Evolutionary conservation across 1,284 basidiomycete genomes (phyloP).

Genomic region (Thelephora terrestris): DNA sequence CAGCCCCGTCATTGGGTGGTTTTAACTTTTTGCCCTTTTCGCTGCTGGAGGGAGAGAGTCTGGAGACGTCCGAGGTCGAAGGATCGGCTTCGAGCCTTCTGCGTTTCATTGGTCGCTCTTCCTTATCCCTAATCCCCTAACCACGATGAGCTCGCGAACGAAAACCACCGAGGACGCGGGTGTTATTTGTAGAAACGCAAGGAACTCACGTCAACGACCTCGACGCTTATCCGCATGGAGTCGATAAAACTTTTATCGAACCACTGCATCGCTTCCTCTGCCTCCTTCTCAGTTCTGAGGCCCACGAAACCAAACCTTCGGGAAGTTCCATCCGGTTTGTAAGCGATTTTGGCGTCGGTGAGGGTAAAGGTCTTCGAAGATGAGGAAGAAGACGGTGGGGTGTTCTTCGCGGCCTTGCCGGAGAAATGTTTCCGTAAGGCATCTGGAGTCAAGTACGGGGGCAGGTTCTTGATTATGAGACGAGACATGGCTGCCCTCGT

Average conservation of each 20-base stretch:
- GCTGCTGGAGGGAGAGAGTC: constrained; percentile 8
- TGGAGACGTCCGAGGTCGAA: constrained; percentile 22
- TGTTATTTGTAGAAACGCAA: background rate
- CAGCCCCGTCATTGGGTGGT: constrained; percentile 14
- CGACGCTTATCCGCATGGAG: constrained; percentile 66
- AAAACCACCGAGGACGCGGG: background rate
- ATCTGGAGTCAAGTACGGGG: constrained; percentile 58
- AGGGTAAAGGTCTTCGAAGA: constrained; percentile 30
- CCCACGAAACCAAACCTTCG: constrained; percentile 91
- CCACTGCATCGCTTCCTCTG: constrained; percentile 69
- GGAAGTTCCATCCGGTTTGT: constrained; percentile 68
- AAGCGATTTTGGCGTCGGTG: constrained; percentile 84
- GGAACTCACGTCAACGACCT: constrained; percentile 62
- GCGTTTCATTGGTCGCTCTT: constrained; percentile 59
- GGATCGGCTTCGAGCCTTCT: constrained; percentile 35
- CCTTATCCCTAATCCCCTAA: constrained; percentile 43
- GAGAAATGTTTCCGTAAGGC: constrained; percentile 66
- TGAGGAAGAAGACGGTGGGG: constrained; percentile 10
- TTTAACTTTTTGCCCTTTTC: constrained; percentile 13
- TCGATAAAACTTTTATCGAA: constrained; percentile 81
- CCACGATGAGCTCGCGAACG: background rate
- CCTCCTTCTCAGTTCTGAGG: constrained; percentile 76
- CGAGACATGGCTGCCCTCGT: constrained; percentile 59
- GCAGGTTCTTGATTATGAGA: constrained; percentile 86
- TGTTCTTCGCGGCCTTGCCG: constrained; percentile 49